Evolutionary conservation across 192 early-diverging fungal genomes (phyloP).

Genomic region (Chytriomyces sp.): DNA sequence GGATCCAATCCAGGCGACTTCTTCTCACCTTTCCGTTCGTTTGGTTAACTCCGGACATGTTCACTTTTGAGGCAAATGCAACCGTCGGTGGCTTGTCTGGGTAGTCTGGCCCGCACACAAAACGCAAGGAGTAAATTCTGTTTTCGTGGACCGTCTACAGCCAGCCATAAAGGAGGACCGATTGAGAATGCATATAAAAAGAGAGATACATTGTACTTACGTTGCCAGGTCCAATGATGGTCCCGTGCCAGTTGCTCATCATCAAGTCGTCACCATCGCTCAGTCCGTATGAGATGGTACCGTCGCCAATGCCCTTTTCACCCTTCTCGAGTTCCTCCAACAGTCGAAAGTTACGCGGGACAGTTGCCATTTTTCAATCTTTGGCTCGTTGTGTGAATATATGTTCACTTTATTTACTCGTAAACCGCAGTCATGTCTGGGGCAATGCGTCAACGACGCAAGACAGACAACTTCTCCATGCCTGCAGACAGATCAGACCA

Average conservation of each 20-base stretch:
- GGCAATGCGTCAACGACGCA: constrained; percentile 6
- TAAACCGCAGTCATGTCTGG: no score
- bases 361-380: constrained; percentile 44
- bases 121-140: constrained; percentile 87
- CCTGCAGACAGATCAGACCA: background rate
- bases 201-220: constrained; percentile 51
- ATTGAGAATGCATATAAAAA: background rate
- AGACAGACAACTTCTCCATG: background rate
- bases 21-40: constrained; percentile 71
- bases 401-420: no score
- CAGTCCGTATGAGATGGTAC: constrained; percentile 91
- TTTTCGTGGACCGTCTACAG: constrained; percentile 91
- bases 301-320: constrained; percentile 95
- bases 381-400: no score
- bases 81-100: constrained; percentile 82
- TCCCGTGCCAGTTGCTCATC: constrained; percentile 91
- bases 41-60: constrained; percentile 85
- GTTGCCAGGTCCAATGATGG: constrained; percentile 85
- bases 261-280: constrained; percentile 77
- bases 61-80: constrained; percentile 81
- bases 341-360: constrained; percentile 96
- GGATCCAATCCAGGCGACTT: background rate
- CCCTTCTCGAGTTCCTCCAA: constrained; percentile 97
- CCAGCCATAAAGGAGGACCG: background rate
- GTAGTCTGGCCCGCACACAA: constrained; percentile 85